These are phyloP conservation scores for Sporobolomyces pararoseus DNA, from an alignment of 768 basidiomycete species.

Conservation along the genomic window DNA sequence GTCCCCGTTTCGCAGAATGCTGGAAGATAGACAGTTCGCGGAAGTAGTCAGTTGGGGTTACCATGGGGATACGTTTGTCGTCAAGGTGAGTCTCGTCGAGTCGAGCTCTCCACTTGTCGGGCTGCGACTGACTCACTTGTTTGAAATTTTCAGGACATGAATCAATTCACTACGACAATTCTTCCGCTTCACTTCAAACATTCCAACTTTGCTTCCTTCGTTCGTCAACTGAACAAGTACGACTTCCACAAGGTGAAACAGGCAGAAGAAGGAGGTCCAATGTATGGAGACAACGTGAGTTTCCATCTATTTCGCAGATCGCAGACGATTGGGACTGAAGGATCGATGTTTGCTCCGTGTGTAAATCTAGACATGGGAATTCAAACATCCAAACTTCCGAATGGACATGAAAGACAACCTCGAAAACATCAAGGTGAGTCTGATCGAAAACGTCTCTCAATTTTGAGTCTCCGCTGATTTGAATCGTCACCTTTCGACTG, in stretches of 20 bases:
- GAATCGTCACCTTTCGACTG: background rate
- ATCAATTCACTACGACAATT: slow-evolving; percentile 84
- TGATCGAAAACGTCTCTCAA: background rate
- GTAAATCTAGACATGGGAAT: slow-evolving; percentile 54
- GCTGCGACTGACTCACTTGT: background rate
- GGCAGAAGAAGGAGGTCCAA: slow-evolving; percentile 58
- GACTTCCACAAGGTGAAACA: slow-evolving; percentile 96
- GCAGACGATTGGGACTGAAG: no score
- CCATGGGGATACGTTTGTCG: slow-evolving; percentile 80
- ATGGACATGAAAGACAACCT: slow-evolving; percentile 58
- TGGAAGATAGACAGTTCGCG: slow-evolving; percentile 70
- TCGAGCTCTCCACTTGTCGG: no score
- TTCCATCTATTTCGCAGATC: no score
- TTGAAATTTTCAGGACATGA: slow-evolving; percentile 68
- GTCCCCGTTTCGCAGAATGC: slow-evolving; percentile 61
- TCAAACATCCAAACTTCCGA: slow-evolving; percentile 56
- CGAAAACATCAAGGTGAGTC: slow-evolving; percentile 56
- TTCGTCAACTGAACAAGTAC: slow-evolving; percentile 90
- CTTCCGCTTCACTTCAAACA: slow-evolving; percentile 92
- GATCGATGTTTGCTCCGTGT: no score
- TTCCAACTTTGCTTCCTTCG: slow-evolving; percentile 87
- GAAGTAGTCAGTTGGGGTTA: slow-evolving; percentile 79
- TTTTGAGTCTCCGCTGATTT: background rate
- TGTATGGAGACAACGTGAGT: slow-evolving; percentile 61
- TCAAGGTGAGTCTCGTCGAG: slow-evolving; percentile 63